Conservation (phyloP, 2,329 filamentous ascomycete species). For the Trichoderma aggressivum region DNA sequence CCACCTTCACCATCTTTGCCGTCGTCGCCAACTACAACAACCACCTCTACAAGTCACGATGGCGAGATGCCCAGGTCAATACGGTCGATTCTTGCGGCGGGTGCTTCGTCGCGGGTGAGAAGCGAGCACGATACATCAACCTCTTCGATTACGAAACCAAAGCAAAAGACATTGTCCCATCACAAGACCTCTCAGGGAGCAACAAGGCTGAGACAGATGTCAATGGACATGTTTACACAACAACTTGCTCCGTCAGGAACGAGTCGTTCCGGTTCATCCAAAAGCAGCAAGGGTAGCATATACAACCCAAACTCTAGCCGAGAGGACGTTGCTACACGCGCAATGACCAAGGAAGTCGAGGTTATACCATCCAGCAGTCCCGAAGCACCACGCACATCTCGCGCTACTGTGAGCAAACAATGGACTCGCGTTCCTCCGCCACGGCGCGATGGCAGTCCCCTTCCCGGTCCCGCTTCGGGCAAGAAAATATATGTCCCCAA, state of each 20-base stretch:
- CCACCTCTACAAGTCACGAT: conserved; percentile 15
- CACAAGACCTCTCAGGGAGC: conserved; percentile 16
- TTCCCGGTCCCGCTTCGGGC: conserved; percentile 23
- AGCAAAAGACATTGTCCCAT: neutral
- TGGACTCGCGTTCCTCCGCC: neutral
- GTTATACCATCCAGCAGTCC: neutral
- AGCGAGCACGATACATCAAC: neutral
- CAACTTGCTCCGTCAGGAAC: conserved; percentile 13
- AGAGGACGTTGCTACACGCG: conserved; percentile 7
- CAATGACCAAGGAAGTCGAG: conserved; percentile 21
- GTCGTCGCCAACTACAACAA: conserved; percentile 20
- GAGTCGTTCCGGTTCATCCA: neutral
- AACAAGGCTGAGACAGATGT: conserved; percentile 32
- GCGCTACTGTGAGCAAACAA: neutral
- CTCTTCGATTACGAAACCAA: neutral
- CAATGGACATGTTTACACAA: conserved; percentile 31
- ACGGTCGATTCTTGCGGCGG: conserved; percentile 25
- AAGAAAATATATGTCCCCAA: conserved; percentile 41
- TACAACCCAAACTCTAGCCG: neutral
- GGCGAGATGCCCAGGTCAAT: conserved; percentile 26
- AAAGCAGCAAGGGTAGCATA: neutral
- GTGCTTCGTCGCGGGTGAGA: conserved; percentile 23
- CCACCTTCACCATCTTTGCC: conserved; percentile 31
- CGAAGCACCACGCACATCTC: neutral
- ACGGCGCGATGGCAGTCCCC: conserved; percentile 11